A percentile compares a stretch with the other conserved stretches of the same genome.
Conservation (phyloP, 1,284 basidiomycete species). For the Pseudozyma pruni region DNA sequence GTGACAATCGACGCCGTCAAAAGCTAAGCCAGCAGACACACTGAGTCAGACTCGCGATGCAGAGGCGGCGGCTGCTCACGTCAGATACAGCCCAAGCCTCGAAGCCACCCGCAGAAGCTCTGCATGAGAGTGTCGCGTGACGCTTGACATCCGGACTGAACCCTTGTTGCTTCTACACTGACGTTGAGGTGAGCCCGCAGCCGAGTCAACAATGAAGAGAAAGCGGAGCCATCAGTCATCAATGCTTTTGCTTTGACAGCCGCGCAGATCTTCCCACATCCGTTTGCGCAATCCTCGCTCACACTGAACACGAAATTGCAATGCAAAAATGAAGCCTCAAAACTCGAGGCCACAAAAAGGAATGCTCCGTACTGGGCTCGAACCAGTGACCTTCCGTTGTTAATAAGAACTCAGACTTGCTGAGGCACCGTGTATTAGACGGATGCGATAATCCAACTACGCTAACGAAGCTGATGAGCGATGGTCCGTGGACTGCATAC, state of each 20-base stretch:
- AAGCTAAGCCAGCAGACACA: neutral
- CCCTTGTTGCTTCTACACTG: neutral
- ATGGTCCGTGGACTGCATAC: no score
- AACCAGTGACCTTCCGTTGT: constrained; percentile 55
- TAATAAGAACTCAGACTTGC: constrained; percentile 14
- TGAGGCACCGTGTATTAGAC: constrained; percentile 50
- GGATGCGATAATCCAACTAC: constrained; percentile 52
- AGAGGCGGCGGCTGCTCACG: constrained; percentile 13
- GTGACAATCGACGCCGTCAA: neutral
- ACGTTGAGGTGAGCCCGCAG: neutral
- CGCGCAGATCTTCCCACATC: constrained; percentile 1
- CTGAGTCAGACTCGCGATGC: neutral
- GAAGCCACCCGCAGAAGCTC: neutral
- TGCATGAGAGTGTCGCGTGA: constrained; percentile 12
- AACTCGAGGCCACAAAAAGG: constrained; percentile 10
- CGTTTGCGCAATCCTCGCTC: neutral
- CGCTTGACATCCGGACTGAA: neutral
- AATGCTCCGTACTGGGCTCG: constrained; percentile 52
- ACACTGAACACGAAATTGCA: constrained; percentile 2
- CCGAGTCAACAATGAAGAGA: neutral
- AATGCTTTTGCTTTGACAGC: no score
- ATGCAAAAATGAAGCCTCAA: neutral
- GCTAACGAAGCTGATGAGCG: constrained; percentile 35
- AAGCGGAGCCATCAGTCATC: constrained; percentile 12
- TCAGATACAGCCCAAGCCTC: constrained; percentile 8